Percentiles rank a stretch among this genome's conserved stretches.
phyloP scores from a whole-genome alignment of 2,329 filamentous ascomycete genomes.

The Ophiostoma piceae region DNA sequence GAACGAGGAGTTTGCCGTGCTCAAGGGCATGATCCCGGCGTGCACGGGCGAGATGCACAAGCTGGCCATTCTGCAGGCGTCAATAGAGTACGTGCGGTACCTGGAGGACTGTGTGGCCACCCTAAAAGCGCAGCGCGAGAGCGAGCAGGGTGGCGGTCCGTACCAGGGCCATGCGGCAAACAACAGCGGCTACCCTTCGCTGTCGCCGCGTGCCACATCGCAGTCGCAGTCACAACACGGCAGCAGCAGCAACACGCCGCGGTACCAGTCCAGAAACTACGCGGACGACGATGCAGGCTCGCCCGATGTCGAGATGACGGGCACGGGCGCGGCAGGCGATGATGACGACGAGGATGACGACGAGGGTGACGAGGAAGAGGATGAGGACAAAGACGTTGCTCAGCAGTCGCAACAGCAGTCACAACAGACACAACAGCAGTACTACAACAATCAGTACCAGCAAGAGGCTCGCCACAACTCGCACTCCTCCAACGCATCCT shows the following conservation, averaged over 20 bases:
- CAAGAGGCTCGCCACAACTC: slow-evolving; percentile 45
- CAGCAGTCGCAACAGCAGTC: slow-evolving; percentile 42
- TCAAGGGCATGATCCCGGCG: slow-evolving; percentile 94
- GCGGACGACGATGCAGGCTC: slow-evolving; percentile 35
- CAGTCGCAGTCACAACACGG: slow-evolving; percentile 25
- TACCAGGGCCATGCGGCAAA: not conserved
- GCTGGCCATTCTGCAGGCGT: slow-evolving; percentile 89
- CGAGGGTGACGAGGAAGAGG: slow-evolving; percentile 12
- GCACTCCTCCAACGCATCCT: slow-evolving; percentile 45
- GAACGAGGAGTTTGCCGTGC: slow-evolving; percentile 93
- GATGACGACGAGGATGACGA: slow-evolving; percentile 10
- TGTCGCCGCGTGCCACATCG: slow-evolving; percentile 28
- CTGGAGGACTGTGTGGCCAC: slow-evolving; percentile 81
- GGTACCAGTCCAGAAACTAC: slow-evolving; percentile 28
- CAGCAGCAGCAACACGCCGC: slow-evolving; percentile 26
- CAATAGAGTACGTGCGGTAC: slow-evolving; percentile 93
- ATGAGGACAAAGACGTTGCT: slow-evolving; percentile 10
- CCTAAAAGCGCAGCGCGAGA: slow-evolving; percentile 58
- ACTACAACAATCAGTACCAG: slow-evolving; percentile 10
- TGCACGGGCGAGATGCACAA: slow-evolving; percentile 99
- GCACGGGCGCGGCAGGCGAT: slow-evolving; percentile 35
- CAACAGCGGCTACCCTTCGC: slow-evolving; percentile 18
- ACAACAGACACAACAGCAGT: slow-evolving; percentile 28
- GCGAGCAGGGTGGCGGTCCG: slow-evolving; percentile 27
- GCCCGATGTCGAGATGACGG: slow-evolving; percentile 58